Evolutionary conservation across 352 stramenopile species (phyloP).

Genomic region (Globisporangium cylindrosporum): DNA sequence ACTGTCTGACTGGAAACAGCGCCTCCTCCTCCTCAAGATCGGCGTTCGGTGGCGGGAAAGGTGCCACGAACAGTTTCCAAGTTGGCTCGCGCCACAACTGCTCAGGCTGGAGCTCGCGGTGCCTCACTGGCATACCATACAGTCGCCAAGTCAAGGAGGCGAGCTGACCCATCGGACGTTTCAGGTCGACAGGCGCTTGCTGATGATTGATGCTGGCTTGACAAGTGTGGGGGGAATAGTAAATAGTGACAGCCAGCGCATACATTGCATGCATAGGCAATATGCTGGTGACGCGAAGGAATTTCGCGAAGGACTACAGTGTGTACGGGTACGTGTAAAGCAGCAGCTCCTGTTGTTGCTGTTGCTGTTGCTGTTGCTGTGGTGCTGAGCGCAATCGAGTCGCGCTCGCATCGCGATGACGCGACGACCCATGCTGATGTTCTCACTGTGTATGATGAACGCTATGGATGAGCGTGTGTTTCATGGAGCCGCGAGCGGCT

Average conservation of each 20-base stretch:
- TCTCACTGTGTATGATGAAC: too few species aligned
- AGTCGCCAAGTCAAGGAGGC: conserved; percentile 8
- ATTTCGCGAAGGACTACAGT: neutral
- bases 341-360: neutral
- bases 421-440: too few species aligned
- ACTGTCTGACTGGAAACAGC: neutral
- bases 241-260: neutral
- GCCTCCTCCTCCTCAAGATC: neutral
- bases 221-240: neutral
- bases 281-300: neutral
- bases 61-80: neutral
- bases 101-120: conserved; percentile 1
- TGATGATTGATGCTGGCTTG: neutral
- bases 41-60: conserved; percentile 5
- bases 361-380: neutral
- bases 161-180: neutral
- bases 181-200: conserved; percentile 1
- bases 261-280: neutral
- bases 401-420: neutral
- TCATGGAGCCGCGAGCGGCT: too few species aligned
- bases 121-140: conserved; percentile 5
- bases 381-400: neutral
- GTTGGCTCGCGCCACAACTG: conserved; percentile 3
- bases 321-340: neutral
- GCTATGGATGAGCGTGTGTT: neutral